Percentiles rank a stretch among this genome's conserved stretches.
phyloP scores from a whole-genome alignment of 768 basidiomycete genomes.

The Psilocybe azurescens region DNA sequence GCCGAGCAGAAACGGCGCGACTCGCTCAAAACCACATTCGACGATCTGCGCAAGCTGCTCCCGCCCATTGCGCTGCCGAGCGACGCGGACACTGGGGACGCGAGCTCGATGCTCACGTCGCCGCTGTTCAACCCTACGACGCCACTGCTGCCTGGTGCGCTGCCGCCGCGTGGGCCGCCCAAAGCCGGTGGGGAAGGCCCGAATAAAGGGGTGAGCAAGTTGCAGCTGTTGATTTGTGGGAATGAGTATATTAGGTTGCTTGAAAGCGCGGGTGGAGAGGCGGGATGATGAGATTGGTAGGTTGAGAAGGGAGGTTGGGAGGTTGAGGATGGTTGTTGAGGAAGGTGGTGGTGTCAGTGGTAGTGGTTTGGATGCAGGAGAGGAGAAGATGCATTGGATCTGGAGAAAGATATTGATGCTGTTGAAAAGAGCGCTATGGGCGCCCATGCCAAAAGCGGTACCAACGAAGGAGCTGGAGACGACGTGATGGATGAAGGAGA shows the following conservation, averaged over 20 bases:
- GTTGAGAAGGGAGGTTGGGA: conserved; percentile 66
- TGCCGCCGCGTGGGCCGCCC: conserved; percentile 90
- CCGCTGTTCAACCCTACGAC: conserved; percentile 51
- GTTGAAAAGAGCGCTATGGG: conserved; percentile 37
- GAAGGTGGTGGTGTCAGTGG: conserved; percentile 57
- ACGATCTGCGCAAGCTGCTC: conserved; percentile 80
- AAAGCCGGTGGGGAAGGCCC: conserved; percentile 89
- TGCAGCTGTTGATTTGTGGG: conserved; percentile 88
- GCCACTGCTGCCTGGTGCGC: conserved; percentile 82
- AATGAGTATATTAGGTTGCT: conserved; percentile 83
- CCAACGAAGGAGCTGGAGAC: conserved; percentile 5
- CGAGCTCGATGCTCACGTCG: conserved; percentile 37
- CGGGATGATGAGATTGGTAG: conserved; percentile 79
- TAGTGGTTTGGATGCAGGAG: conserved; percentile 43
- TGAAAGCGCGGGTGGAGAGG: conserved; percentile 79
- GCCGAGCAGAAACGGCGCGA: conserved; percentile 98
- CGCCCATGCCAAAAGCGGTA: background rate
- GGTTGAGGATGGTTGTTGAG: conserved; percentile 62
- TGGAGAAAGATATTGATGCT: conserved; percentile 65
- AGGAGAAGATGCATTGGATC: conserved; percentile 55
- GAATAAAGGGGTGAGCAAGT: conserved; percentile 92
- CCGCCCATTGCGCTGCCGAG: conserved; percentile 88
- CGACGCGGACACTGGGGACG: conserved; percentile 40
- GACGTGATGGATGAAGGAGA: conserved; percentile 20
- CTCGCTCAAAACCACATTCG: conserved; percentile 93